Evolutionary conservation across 805 yeast genomes (phyloP).

Genomic region (Yarrowia sp.): DNA sequence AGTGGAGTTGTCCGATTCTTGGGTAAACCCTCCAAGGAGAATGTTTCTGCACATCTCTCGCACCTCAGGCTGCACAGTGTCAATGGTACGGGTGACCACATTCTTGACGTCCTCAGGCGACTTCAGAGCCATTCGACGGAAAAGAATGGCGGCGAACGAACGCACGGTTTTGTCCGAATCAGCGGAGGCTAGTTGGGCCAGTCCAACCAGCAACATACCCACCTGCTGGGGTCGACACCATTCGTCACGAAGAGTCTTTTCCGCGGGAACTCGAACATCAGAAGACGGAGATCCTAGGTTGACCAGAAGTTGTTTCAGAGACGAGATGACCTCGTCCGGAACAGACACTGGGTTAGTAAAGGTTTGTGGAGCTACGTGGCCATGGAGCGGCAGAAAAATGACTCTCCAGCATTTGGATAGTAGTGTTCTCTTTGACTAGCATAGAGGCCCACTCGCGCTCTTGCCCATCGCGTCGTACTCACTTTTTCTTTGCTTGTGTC

Average conservation of each 20-base stretch:
- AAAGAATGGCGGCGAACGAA: constrained; percentile 84
- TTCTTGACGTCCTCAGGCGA: constrained; percentile 71
- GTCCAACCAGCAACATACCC: constrained; percentile 72
- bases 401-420: no score
- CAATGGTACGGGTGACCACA: constrained; percentile 79
- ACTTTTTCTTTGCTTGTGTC: constrained; percentile 13
- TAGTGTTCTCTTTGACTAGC: no score
- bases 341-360: constrained; percentile 46
- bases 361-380: constrained; percentile 14
- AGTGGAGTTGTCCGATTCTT: constrained; percentile 72
- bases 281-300: constrained; percentile 85
- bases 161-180: constrained; percentile 65
- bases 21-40: constrained; percentile 74
- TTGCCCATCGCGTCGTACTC: background rate
- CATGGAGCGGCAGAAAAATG: background rate
- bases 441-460: no score
- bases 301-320: constrained; percentile 62
- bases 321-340: constrained; percentile 66
- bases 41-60: constrained; percentile 67
- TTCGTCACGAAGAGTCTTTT: constrained; percentile 68
- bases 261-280: constrained; percentile 76
- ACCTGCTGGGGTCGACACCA: constrained; percentile 71
- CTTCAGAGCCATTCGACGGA: constrained; percentile 83
- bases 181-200: constrained; percentile 77
- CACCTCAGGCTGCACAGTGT: constrained; percentile 66